Percentiles rank a stretch among this genome's conserved stretches.
These are phyloP conservation scores for Magnusiomyces sp. DNA, from an alignment of 1,139 yeast species.

Conservation along the genomic window DNA sequence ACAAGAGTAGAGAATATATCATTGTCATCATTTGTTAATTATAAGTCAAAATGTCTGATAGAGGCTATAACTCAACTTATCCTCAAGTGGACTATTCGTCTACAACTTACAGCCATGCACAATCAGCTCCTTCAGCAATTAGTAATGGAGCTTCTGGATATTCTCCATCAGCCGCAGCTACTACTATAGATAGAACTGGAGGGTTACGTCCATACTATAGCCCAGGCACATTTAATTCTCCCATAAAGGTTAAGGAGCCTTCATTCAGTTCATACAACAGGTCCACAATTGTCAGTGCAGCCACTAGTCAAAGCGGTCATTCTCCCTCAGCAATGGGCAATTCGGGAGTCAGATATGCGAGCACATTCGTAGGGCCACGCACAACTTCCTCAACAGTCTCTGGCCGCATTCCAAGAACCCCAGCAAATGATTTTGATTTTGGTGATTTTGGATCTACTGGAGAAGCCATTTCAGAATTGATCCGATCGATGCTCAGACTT, in stretches of 20 bases:
- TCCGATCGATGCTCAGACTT: conserved; percentile 51
- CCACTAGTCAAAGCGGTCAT: conserved; percentile 1
- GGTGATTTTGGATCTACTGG: conserved; percentile 13
- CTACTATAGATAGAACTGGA: too few relatives aligned
- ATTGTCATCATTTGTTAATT: too few relatives aligned
- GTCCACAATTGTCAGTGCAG: conserved; percentile 20
- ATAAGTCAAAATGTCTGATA: too few relatives aligned
- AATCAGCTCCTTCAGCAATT: too few relatives aligned
- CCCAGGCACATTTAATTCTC: conserved; percentile 51
- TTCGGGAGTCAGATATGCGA: conserved; percentile 7
- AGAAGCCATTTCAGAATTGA: conserved; percentile 29
- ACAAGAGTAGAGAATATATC: too few relatives aligned
- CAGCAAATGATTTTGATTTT: conserved; percentile 14
- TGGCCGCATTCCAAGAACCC: conserved; percentile 4
- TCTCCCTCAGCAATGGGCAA: conserved; percentile 4
- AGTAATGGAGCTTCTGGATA: too few relatives aligned
- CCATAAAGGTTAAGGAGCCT: conserved; percentile 20
- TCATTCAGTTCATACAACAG: conserved; percentile 11
- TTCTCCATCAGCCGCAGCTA: too few relatives aligned
- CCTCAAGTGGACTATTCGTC: too few relatives aligned
- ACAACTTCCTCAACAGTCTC: conserved; percentile 1
- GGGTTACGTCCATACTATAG: conserved; percentile 63
- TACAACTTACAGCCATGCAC: too few relatives aligned
- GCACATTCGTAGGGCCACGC: conserved; percentile 10
- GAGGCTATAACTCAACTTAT: too few relatives aligned